phyloP scores from a whole-genome alignment of 2,329 filamentous ascomycete species.

The Hypoxylon sp. region DNA sequence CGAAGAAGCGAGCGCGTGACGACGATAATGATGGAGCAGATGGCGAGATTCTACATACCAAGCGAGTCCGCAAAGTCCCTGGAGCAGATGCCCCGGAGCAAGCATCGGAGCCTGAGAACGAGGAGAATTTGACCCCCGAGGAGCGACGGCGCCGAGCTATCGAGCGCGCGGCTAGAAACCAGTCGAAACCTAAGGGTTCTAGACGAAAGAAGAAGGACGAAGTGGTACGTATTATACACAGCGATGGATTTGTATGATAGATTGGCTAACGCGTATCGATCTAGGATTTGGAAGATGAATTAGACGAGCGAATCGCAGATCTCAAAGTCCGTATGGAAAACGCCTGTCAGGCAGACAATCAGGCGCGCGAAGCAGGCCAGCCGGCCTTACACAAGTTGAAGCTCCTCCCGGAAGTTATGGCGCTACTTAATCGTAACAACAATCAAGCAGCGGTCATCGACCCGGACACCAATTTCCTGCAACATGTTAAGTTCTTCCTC shows the following conservation, averaged over 20 bases:
- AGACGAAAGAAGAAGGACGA: constrained; percentile 86
- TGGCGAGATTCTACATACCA: constrained; percentile 61
- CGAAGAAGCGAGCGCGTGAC: constrained; percentile 73
- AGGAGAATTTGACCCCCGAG: constrained; percentile 85
- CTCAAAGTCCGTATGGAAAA: constrained; percentile 92
- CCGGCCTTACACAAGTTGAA: constrained; percentile 94
- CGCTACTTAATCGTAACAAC: constrained; percentile 89
- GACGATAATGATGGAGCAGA: constrained; percentile 66
- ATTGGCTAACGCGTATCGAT: constrained; percentile 19
- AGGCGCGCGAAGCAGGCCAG: constrained; percentile 81
- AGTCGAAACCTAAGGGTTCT: constrained; percentile 84
- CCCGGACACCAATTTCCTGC: constrained; percentile 93
- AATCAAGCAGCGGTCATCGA: constrained; percentile 88
- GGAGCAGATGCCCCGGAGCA: constrained; percentile 63
- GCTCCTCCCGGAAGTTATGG: constrained; percentile 90
- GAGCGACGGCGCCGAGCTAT: constrained; percentile 87
- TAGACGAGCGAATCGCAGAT: constrained; percentile 89
- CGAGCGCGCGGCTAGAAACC: constrained; percentile 88
- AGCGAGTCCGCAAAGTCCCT: constrained; percentile 62
- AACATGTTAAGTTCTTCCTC: constrained; percentile 96
- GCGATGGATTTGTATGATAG: not conserved
- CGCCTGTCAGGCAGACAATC: constrained; percentile 88
- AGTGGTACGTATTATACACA: constrained; percentile 71
- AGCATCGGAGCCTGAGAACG: constrained; percentile 75
- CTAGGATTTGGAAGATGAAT: constrained; percentile 89